Percentiles rank a stretch among this genome's conserved stretches.
Conservation (phyloP, 805 yeast genomes). For the Cyberlindnera bimundalis region DNA sequence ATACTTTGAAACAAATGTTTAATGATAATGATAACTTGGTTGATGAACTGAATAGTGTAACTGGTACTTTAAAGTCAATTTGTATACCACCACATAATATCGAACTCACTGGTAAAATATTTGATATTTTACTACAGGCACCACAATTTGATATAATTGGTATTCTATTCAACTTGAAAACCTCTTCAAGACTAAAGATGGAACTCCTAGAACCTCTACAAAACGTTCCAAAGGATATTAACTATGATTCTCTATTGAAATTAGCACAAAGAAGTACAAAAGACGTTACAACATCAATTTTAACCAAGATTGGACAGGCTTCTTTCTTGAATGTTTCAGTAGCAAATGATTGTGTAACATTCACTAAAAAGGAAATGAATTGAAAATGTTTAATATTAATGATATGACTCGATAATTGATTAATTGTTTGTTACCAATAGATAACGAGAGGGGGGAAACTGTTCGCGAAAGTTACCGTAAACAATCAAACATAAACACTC, state of each 20-base stretch:
- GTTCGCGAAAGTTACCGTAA: too few species aligned
- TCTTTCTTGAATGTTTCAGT: slow-evolving; percentile 12
- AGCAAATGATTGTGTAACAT: slow-evolving; percentile 3
- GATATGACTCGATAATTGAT: background rate
- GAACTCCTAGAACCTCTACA: slow-evolving; percentile 9
- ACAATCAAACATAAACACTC: too few species aligned
- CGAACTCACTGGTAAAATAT: slow-evolving; percentile 7
- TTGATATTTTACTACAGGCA: slow-evolving; percentile 8
- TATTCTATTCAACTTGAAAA: slow-evolving; percentile 11
- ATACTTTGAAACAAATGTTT: slow-evolving; percentile 1
- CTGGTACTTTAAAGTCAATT: slow-evolving; percentile 8
- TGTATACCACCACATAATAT: slow-evolving; percentile 17
- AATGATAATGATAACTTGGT: slow-evolving; percentile 6
- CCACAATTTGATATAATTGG: slow-evolving; percentile 8
- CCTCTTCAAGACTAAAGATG: slow-evolving; percentile 8
- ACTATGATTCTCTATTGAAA: slow-evolving; percentile 16
- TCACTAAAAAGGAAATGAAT: slow-evolving; percentile 1
- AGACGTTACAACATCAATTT: slow-evolving; percentile 2
- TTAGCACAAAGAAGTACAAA: slow-evolving; percentile 10
- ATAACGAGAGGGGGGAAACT: background rate
- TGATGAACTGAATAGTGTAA: background rate
- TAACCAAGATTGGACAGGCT: slow-evolving; percentile 14
- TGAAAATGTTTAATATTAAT: background rate
- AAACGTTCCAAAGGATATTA: slow-evolving; percentile 5
- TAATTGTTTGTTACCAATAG: background rate